Conservation (phyloP, 768 basidiomycete species). For the Hygrophorus pudorinus region DNA sequence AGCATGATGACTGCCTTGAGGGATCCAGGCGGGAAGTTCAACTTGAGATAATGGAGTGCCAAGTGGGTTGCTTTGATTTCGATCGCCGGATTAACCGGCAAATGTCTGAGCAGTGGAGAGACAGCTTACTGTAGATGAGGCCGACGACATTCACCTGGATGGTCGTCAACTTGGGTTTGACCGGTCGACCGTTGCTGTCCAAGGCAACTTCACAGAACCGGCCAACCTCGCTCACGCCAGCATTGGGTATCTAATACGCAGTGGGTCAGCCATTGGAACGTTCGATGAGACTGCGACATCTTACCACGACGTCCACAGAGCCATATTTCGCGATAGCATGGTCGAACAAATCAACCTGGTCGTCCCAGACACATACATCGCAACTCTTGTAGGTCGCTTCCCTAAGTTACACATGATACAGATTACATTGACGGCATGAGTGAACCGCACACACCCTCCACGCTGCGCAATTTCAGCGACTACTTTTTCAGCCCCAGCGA, state of each 20-base stretch:
- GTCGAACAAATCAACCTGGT: no score
- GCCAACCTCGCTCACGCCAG: constrained; percentile 32
- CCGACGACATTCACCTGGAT: constrained; percentile 41
- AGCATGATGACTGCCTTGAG: constrained; percentile 42
- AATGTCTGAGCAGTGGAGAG: not conserved
- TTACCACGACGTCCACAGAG: no score
- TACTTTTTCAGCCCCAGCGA: no score
- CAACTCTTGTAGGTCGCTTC: no score
- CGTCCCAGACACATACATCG: no score
- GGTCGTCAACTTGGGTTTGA: constrained; percentile 32
- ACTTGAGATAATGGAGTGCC: constrained; percentile 37
- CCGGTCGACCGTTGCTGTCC: constrained; percentile 27
- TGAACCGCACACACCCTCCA: no score
- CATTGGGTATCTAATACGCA: constrained; percentile 34
- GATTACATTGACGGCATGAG: no score
- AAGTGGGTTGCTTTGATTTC: constrained; percentile 33
- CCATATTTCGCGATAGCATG: no score
- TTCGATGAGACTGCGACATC: no score
- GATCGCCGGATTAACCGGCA: not conserved
- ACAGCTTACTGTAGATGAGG: constrained; percentile 33
- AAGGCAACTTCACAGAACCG: constrained; percentile 20
- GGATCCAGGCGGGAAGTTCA: constrained; percentile 24
- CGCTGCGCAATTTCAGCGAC: no score
- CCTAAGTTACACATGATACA: no score
- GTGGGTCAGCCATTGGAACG: no score